Evolutionary conservation across 2,329 filamentous ascomycete species (phyloP), one percentile per base, ranked within the genome.

Genomic region (Emergomyces orientalis): DNA sequence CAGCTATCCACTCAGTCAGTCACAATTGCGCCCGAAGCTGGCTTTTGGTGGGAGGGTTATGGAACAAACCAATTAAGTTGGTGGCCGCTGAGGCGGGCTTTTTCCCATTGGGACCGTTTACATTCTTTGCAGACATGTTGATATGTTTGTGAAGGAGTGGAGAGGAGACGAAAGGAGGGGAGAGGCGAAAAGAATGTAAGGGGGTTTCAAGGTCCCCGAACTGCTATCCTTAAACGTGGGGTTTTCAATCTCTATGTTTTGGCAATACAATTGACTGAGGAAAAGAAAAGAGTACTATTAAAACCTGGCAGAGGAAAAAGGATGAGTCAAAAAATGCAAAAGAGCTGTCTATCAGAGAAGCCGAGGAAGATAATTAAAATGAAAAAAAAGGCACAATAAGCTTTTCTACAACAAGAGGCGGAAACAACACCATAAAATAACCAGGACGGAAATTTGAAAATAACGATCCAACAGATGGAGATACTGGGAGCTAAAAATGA

Each of bases 81-180:
- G 90, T 92, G 54, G 92, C 92, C 66, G 87, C 89, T 62, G 91
- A 91, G 64, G 92, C 85, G 70, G 90, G 88, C 80, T 88, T 85
- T 80, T 89, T 93, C 27, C 82, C 81, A 70, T 81, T 79, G 39
- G 39, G 41, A 30, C 56, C 41, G 19, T 59, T 59, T 65, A 76
- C 79, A 67, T 76, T 81, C 72, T 86, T 86, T 64, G 84, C 82
- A 64, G 84, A 83, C 85, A 88, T 87, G 17, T 47, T 59, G 19
- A 22, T 59, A 17, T 32, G 56, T 34, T 45, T 8, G 56, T 27
- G 37, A 39, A 45, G 22, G 39, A 59, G 56, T 30, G 8, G 22
- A 34, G 39, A 32, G 56, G 39, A 25, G 17, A 9, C 19, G 32
- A 25, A 43, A 59, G 30, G 39, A 47, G 17, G 27, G 27, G 41